Base-by-base conservation (phyloP, 352 stramenopile species). In the Phytophthora cajani region DNA sequence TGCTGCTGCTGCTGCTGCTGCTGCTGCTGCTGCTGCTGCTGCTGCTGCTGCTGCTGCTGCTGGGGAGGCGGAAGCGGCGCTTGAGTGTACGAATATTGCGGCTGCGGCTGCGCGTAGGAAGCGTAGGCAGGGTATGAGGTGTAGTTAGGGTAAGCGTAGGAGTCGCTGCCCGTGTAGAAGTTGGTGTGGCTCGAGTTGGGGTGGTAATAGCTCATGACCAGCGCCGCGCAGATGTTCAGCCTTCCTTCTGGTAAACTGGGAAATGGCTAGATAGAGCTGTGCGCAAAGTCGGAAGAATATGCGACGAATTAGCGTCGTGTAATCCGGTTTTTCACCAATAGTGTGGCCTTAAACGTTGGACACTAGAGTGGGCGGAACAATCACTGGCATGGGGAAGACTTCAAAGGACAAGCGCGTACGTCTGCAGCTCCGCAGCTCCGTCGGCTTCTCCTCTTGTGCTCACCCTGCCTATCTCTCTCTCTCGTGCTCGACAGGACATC, bases 351-450 rank as follows among this genome's bases (percentile, higher is more conserved):
- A 58, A 4, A 44, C 19, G 54, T 64, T 65, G 53, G 66, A 71
- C 64, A 9, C 30, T 33, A 33, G 7, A 8, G 30, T 60, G 49
- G 42, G 50, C 51, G 56, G 62, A 71, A 67, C 68, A 75, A 67
- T 66, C 32, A 36, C 65, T 42, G 36, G 21, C 70, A 97, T 97
- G 90, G 89, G 88, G 62, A 95, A 89, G 71, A 94, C 80, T 1
- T 95, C 87, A 66, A 97, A 98, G 80, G 92, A 98, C 77, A 98
- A 98, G 80, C 86, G 92, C 17, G 88, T 95, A 65, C 62, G 86
- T 88, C 36, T 42, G 1, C 23, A 27, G 23, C 23, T 27, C 23
- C 23, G 8, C 9, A 40, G 33, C 33, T 40, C 27, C 6, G 44
- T 49, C 27, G 7, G 5, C n/a, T 7, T 19, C 42, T 38, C 27